Evolutionary conservation across 2,329 filamentous ascomycete genomes (phyloP).

Genomic region (Botrytis tulipae): DNA sequence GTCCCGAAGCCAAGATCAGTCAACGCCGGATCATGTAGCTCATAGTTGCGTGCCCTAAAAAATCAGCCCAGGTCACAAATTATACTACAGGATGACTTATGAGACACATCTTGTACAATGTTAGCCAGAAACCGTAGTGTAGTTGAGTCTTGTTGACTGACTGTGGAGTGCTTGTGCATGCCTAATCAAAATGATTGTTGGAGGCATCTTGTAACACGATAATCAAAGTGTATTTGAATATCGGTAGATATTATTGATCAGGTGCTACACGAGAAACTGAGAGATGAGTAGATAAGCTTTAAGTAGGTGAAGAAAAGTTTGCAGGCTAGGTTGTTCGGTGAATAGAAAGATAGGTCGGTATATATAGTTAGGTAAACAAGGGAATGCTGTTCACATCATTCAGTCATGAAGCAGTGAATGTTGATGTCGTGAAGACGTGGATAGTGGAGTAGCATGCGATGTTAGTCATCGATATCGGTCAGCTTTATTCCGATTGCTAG

Average conservation of each 20-base stretch:
- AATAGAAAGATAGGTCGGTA: not conserved
- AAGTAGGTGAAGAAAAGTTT: not conserved
- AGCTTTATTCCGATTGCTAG: not conserved
- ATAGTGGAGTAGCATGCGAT: not conserved
- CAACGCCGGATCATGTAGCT: conserved; percentile 31
- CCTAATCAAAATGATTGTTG: conserved; percentile 44
- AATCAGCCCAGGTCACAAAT: conserved; percentile 25
- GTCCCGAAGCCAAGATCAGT: conserved; percentile 29
- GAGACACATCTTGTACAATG: conserved; percentile 31
- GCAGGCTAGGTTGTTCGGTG: not conserved
- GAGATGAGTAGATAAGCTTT: not conserved
- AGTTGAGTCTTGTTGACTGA: conserved; percentile 30
- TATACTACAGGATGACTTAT: conserved; percentile 34
- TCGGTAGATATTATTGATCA: not conserved
- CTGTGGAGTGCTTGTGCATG: conserved; percentile 45
- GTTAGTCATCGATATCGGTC: conserved; percentile 2
- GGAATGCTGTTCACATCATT: not conserved
- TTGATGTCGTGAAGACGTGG: not conserved
- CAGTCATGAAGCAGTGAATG: not conserved
- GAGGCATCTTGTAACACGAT: conserved; percentile 39
- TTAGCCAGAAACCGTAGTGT: conserved; percentile 16
- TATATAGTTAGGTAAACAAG: not conserved
- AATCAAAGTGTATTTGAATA: not conserved
- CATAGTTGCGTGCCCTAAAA: conserved; percentile 31
- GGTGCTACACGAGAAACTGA: not conserved